Evolutionary conservation across 164 flowering plant species (phyloP).

Genomic region (Magnolia changhungtana): DNA sequence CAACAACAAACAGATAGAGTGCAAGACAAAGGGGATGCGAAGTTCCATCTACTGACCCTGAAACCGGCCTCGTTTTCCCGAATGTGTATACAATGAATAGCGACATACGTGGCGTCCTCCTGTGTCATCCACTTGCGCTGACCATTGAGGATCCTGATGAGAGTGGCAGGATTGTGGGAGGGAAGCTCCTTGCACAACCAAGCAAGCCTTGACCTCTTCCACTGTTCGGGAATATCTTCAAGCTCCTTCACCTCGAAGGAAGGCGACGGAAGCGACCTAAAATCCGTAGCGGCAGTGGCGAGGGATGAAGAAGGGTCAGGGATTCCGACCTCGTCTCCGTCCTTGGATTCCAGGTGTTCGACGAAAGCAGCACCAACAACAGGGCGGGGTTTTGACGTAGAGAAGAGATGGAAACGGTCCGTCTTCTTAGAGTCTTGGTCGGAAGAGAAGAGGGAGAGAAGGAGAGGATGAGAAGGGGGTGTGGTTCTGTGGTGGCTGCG

Average conservation of each 20-base stretch:
- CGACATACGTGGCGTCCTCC: constrained; percentile 71
- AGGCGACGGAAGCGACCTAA: constrained; percentile 34
- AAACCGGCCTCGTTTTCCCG: constrained; percentile 77
- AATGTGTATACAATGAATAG: constrained; percentile 73
- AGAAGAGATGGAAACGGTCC: constrained; percentile 5
- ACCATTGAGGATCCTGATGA: constrained; percentile 57
- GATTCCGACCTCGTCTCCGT: not conserved
- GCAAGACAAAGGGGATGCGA: not conserved
- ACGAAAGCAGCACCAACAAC: constrained; percentile 15
- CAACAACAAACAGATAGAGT: constrained; percentile 5
- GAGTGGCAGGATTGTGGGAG: constrained; percentile 47
- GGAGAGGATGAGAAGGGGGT: not conserved
- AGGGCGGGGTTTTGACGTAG: not conserved
- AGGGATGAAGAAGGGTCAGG: constrained; percentile 16
- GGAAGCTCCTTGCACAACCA: constrained; percentile 95
- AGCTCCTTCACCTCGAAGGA: constrained; percentile 62
- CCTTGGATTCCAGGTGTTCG: constrained; percentile 30
- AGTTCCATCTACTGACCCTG: constrained; percentile 32
- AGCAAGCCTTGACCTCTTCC: constrained; percentile 78
- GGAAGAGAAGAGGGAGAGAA: not conserved
- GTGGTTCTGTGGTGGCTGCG: not conserved
- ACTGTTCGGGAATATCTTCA: constrained; percentile 82
- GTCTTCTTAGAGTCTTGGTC: not conserved
- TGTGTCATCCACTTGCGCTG: constrained; percentile 84
- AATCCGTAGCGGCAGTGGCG: constrained; percentile 22